Base-by-base conservation (phyloP, 148 eudicot species). In the Chenopodium suecicum region DNA sequence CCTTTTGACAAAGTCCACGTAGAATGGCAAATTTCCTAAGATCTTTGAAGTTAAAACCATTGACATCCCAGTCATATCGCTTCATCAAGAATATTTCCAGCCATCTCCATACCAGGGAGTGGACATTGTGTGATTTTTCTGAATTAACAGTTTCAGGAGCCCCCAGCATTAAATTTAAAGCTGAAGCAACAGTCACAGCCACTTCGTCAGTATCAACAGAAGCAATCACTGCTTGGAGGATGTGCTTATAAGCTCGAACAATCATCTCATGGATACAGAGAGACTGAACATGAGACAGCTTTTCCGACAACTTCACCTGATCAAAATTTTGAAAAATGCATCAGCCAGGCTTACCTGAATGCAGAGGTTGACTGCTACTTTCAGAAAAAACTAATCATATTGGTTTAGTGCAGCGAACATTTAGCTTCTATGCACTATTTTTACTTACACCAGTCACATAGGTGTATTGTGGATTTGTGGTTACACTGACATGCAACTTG, bases 191-290 rank as follows among this genome's bases (percentile, higher is more conserved):
- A 34, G 89, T 86, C 78, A 78, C 89, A 82, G 99, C 96, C 89
- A 89, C 83, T 72, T 94, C 91, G 50, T 91, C 90, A 66, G 89
- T 79, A 79, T 83, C 82, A 78, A 90, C 92, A 80, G 93, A 85
- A 82, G 98, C 92, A 87, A 97, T 97, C 70, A 91, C 97, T 73
- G 99, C 99, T 87, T 91, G 99, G 74, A 97, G 88, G 70, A 97
- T 86, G 85, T 97, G 99, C 91, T 97, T 97, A 86, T 88, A 97
- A 81, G 99, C 99, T 84, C 99, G 98, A 80, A 94, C 96, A 82
- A 94, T 91, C 99, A 97, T 97, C 93, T 97, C 99, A 83, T 97
- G 99, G 71, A 97, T 90, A 85, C 99, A 97, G 70, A 97, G 93
- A 81, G 99, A 94, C 82, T 97, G 99, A 83, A 97, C 99, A 81